Evolutionary conservation across 2,329 filamentous ascomycete species (phyloP).

Genomic region (Fusarium sambucinum): DNA sequence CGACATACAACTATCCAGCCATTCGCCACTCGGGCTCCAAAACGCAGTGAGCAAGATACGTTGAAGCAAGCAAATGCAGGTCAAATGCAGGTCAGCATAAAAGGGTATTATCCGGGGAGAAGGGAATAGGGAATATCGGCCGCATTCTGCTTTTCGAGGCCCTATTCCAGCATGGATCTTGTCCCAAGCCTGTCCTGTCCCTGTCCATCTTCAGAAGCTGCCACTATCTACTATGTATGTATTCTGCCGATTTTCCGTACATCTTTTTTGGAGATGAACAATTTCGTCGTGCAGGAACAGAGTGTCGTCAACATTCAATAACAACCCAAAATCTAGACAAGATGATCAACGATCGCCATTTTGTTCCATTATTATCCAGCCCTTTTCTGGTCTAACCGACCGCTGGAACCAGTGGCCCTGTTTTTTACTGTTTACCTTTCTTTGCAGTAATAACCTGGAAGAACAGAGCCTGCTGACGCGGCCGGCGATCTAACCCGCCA

Average conservation of each 20-base stretch:
- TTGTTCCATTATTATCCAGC: conserved; percentile 4
- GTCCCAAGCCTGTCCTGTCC: conserved; percentile 1
- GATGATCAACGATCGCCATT: conserved; percentile 20
- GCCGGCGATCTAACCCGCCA: conserved; percentile 37
- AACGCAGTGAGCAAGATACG: background rate
- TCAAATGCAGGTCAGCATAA: conserved; percentile 5
- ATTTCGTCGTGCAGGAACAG: conserved; percentile 10
- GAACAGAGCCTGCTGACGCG: conserved; percentile 38
- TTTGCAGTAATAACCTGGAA: conserved; percentile 12
- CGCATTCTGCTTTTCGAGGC: conserved; percentile 5
- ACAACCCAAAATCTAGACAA: conserved; percentile 11
- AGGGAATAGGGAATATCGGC: background rate
- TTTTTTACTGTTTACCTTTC: conserved; percentile 24
- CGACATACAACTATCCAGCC: conserved; percentile 15
- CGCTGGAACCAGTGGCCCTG: conserved; percentile 21
- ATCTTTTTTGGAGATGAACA: conserved; percentile 13
- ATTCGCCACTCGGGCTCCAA: conserved; percentile 15
- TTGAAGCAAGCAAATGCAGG: background rate
- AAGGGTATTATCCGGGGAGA: background rate
- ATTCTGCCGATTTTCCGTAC: background rate
- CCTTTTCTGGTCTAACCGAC: conserved; percentile 29
- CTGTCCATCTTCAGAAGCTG: background rate
- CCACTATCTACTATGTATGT: no score
- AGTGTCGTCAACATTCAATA: conserved; percentile 6
- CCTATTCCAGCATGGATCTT: background rate